phyloP scores from a whole-genome alignment of 2,329 filamentous ascomycete species.

The Dothideomycetes sp. region DNA sequence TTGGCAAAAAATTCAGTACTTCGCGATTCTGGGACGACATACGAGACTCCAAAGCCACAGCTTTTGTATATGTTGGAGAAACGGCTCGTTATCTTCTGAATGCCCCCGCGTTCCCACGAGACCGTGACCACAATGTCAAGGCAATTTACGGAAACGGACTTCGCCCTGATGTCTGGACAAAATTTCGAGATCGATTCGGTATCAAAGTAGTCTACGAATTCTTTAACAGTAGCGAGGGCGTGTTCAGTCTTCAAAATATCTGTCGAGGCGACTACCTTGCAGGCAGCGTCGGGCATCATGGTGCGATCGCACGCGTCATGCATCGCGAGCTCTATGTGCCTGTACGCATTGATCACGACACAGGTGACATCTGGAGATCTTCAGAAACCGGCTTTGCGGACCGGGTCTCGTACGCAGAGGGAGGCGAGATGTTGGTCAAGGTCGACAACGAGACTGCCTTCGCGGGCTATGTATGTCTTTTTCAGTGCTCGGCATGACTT shows the following conservation, averaged over 20 bases:
- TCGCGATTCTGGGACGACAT: slow-evolving; percentile 63
- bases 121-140: slow-evolving; percentile 47
- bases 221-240: slow-evolving; percentile 67
- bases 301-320: slow-evolving; percentile 44
- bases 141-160: slow-evolving; percentile 57
- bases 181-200: slow-evolving; percentile 53
- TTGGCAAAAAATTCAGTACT: slow-evolving; percentile 57
- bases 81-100: slow-evolving; percentile 64
- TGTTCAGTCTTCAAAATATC: slow-evolving; percentile 43
- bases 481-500: background rate
- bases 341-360: slow-evolving; percentile 57
- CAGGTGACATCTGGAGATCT: slow-evolving; percentile 56
- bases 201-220: slow-evolving; percentile 58
- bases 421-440: slow-evolving; percentile 65
- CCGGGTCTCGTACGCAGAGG: slow-evolving; percentile 52
- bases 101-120: slow-evolving; percentile 50
- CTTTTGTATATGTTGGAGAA: slow-evolving; percentile 70
- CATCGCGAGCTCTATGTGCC: slow-evolving; percentile 49
- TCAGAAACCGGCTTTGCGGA: slow-evolving; percentile 56
- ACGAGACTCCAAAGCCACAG: slow-evolving; percentile 54
- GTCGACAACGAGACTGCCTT: slow-evolving; percentile 47
- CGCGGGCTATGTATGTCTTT: slow-evolving; percentile 48
- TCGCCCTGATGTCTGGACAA: slow-evolving; percentile 56
- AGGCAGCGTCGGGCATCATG: slow-evolving; percentile 61
- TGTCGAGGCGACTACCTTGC: slow-evolving; percentile 52